These are phyloP conservation scores for Podaxis sp. DNA, from an alignment of 768 basidiomycete species.

Conservation along the genomic window DNA sequence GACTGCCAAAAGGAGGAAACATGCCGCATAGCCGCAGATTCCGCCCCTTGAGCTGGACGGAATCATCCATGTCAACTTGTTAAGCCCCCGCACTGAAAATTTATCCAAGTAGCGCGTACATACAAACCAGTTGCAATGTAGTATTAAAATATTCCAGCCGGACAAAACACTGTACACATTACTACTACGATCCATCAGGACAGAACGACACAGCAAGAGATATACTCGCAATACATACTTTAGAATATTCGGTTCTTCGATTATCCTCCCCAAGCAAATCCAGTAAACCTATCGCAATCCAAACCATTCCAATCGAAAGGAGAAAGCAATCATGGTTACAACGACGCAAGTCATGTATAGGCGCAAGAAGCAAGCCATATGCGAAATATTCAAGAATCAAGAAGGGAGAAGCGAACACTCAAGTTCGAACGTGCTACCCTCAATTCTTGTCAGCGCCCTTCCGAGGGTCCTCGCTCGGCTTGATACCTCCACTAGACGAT, in stretches of 20 bases:
- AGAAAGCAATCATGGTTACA: neutral
- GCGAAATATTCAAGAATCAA: neutral
- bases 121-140: neutral
- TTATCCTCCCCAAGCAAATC: conserved; percentile 1
- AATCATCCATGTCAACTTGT: neutral
- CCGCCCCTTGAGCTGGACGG: neutral
- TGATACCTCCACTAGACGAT: neutral
- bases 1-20: neutral
- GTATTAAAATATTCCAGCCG: neutral
- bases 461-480: neutral
- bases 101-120: neutral
- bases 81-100: neutral
- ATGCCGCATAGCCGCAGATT: neutral
- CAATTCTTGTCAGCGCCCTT: conserved; percentile 3
- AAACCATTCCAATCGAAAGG: neutral
- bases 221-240: conserved; percentile 18
- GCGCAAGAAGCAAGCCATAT: neutral
- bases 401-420: neutral
- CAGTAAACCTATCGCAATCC: neutral
- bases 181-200: neutral
- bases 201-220: neutral
- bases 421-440: neutral
- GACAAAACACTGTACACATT: neutral
- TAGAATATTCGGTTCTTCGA: neutral
- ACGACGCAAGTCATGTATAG: neutral